Percentiles rank a stretch among this genome's conserved stretches.
phyloP scores from a whole-genome alignment of 129 eudicot genomes.

The Cynara cardunculus region DNA sequence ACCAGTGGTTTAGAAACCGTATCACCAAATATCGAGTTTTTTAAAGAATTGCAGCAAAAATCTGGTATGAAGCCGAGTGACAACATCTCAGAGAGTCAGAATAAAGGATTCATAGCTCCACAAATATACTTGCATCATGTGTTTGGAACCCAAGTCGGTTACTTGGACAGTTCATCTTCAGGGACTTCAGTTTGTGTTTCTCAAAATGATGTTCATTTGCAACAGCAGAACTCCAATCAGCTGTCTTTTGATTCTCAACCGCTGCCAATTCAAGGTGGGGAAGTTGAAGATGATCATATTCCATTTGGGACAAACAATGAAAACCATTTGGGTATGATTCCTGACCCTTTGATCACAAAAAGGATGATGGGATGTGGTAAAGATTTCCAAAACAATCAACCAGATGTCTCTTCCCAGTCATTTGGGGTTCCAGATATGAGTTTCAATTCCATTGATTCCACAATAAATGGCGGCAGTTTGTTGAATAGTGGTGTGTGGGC shows the following conservation, averaged over 20 bases:
- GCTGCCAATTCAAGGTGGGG: constrained; percentile 55
- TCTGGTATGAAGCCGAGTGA: constrained; percentile 20
- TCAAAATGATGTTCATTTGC: constrained; percentile 61
- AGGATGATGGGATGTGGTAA: constrained; percentile 60
- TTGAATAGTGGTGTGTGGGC: constrained; percentile 75
- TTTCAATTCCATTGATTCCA: constrained; percentile 83
- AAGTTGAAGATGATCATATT: constrained; percentile 43
- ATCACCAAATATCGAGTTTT: constrained; percentile 40
- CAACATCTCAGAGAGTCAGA: constrained; percentile 58
- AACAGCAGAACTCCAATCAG: constrained; percentile 47
- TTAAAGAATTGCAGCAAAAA: constrained; percentile 50
- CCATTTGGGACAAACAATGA: constrained; percentile 45
- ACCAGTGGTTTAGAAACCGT: constrained; percentile 45
- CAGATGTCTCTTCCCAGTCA: constrained; percentile 78
- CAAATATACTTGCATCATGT: constrained; percentile 47
- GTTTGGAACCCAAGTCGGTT: constrained; percentile 63
- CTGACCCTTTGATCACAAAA: constrained; percentile 61
- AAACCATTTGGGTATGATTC: constrained; percentile 56
- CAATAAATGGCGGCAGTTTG: constrained; percentile 62
- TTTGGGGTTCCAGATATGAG: constrained; percentile 94
- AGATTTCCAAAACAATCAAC: constrained; percentile 54
- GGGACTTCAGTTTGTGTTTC: constrained; percentile 73
- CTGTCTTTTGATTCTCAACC: constrained; percentile 62
- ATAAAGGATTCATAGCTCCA: constrained; percentile 58
- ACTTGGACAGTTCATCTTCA: constrained; percentile 89